Evolutionary conservation across 2,329 filamentous ascomycete genomes (phyloP).

Genomic region (Grosmannia serpens): DNA sequence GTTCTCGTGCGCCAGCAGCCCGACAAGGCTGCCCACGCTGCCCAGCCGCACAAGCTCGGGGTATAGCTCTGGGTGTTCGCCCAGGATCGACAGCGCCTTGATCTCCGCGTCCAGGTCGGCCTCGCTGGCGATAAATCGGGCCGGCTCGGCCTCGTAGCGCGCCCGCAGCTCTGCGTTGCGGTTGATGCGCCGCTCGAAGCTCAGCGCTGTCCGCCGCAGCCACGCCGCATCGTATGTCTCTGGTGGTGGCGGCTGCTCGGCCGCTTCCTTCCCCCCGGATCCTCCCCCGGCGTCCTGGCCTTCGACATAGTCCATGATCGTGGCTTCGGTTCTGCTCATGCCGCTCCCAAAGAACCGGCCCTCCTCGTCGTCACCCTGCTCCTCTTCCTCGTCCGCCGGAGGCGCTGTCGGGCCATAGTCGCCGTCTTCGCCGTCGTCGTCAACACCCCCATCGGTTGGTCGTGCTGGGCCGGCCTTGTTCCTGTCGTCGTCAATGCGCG

Average conservation of each 20-base stretch:
- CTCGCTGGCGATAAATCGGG: slow-evolving; percentile 75
- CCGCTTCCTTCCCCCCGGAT: slow-evolving; percentile 22
- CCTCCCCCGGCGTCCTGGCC: slow-evolving; percentile 42
- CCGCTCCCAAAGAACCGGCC: slow-evolving; percentile 94
- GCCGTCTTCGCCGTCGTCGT: slow-evolving; percentile 34
- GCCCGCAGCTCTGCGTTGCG: slow-evolving; percentile 85
- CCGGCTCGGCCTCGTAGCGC: slow-evolving; percentile 67
- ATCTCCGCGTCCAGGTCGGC: slow-evolving; percentile 84
- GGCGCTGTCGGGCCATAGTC: slow-evolving; percentile 32
- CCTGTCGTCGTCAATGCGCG: slow-evolving; percentile 33
- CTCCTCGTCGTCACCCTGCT: slow-evolving; percentile 62
- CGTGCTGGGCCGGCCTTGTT: slow-evolving; percentile 38
- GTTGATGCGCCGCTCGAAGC: slow-evolving; percentile 81
- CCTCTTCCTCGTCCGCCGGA: slow-evolving; percentile 30
- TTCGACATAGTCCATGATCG: slow-evolving; percentile 83
- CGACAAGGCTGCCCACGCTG: slow-evolving; percentile 62
- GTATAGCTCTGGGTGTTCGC: slow-evolving; percentile 78
- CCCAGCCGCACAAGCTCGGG: slow-evolving; percentile 67
- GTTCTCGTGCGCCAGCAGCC: slow-evolving; percentile 85
- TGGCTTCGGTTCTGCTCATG: slow-evolving; percentile 66
- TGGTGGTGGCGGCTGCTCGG: slow-evolving; percentile 41
- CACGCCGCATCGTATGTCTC: slow-evolving; percentile 77
- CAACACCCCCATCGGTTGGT: slow-evolving; percentile 33
- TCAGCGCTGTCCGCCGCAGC: slow-evolving; percentile 69
- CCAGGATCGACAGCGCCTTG: slow-evolving; percentile 73